phyloP scores from a whole-genome alignment of 352 stramenopile species.

The Globisporangium barbulae region DNA sequence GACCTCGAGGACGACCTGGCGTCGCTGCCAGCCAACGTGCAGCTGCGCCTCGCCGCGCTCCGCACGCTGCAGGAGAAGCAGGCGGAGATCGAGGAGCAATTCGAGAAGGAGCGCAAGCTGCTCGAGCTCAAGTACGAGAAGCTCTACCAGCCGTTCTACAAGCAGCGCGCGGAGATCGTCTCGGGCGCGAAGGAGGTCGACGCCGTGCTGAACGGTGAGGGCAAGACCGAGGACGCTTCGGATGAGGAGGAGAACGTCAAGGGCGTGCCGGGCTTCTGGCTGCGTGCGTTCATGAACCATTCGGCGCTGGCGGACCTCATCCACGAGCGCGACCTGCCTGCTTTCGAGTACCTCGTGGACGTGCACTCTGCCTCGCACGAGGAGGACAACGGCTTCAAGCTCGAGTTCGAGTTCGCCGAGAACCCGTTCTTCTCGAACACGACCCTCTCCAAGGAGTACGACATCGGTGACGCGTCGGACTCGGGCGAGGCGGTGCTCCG shows the following conservation, averaged over 20 bases:
- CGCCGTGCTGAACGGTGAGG: slow-evolving; percentile 40
- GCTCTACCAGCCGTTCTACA: slow-evolving; percentile 83
- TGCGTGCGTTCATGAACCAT: slow-evolving; percentile 85
- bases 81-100: slow-evolving; percentile 72
- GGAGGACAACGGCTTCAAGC: slow-evolving; percentile 83
- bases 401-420: slow-evolving; percentile 75
- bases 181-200: slow-evolving; percentile 76
- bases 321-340: slow-evolving; percentile 74
- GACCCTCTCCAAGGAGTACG: slow-evolving; percentile 81
- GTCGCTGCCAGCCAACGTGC: slow-evolving; percentile 65
- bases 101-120: slow-evolving; percentile 80
- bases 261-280: slow-evolving; percentile 83
- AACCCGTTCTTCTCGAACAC: slow-evolving; percentile 83
- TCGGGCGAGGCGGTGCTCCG: slow-evolving; percentile 75
- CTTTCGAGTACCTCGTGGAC: slow-evolving; percentile 75
- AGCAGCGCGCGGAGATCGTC: slow-evolving; percentile 69
- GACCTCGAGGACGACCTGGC: slow-evolving; percentile 58
- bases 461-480: slow-evolving; percentile 81
- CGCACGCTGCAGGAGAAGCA: slow-evolving; percentile 80
- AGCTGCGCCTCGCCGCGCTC: slow-evolving; percentile 64
- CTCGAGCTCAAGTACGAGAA: slow-evolving; percentile 89
- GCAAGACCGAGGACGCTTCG: slow-evolving; percentile 27
- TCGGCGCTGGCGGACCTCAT: slow-evolving; percentile 75
- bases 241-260: slow-evolving; percentile 54
- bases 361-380: slow-evolving; percentile 76